phyloP scores from a whole-genome alignment of 73 alveolate species.

The Paramecium primaurelia region DNA sequence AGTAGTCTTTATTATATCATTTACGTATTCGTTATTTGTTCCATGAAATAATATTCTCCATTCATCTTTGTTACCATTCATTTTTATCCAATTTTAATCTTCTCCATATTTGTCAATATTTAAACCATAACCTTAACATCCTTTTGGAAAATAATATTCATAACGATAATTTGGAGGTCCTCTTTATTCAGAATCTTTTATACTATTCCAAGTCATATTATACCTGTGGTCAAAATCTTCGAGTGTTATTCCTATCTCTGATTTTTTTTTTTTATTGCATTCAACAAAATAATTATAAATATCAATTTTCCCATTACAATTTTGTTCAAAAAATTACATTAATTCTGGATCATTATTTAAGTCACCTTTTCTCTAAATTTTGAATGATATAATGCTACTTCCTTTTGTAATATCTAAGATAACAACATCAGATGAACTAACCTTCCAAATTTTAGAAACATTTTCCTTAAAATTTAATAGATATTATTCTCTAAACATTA shows the following conservation, averaged over 20 bases:
- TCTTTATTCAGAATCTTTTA: neutral
- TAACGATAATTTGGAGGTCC: neutral
- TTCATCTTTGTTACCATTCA: neutral
- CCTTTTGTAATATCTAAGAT: neutral
- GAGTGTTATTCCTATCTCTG: neutral
- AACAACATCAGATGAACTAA: neutral
- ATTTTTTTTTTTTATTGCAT: neutral
- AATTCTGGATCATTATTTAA: neutral
- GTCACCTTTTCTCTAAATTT: neutral
- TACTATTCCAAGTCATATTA: neutral
- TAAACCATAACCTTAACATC: neutral
- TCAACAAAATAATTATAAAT: neutral
- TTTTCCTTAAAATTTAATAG: neutral
- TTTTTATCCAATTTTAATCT: neutral
- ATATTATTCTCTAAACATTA: neutral
- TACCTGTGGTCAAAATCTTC: neutral
- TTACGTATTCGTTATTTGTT: neutral
- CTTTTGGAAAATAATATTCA: neutral
- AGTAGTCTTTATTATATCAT: neutral
- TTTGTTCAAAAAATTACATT: neutral
- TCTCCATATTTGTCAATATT: neutral
- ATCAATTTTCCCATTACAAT: neutral
- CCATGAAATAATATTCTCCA: slow-evolving; percentile 37
- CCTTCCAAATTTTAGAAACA: neutral
- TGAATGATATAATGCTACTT: neutral